Evolutionary conservation across 2,329 filamentous ascomycete genomes (phyloP).

Genomic region (Alternaria atra): DNA sequence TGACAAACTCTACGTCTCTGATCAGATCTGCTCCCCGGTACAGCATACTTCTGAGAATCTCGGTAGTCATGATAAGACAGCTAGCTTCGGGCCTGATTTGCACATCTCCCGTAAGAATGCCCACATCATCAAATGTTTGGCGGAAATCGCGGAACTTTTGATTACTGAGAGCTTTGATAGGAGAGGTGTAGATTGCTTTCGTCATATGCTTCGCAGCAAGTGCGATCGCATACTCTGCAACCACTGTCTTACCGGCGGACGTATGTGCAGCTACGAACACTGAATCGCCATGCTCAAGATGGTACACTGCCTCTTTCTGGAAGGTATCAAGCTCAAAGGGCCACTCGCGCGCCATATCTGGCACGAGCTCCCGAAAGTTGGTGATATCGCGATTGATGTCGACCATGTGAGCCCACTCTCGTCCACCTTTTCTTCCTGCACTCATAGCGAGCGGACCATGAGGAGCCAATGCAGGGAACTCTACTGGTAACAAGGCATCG

Average conservation of each 20-base stretch:
- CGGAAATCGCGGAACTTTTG: constrained; percentile 98
- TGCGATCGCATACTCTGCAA: constrained; percentile 97
- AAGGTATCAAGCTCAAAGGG: constrained; percentile 98
- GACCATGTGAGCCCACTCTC: constrained; percentile 98
- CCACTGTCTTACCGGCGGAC: constrained; percentile 96
- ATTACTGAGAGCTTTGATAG: constrained; percentile 97
- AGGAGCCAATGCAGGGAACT: constrained; percentile 91
- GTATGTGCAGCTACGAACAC: constrained; percentile 98
- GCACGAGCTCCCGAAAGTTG: constrained; percentile 94
- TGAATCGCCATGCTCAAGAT: constrained; percentile 94
- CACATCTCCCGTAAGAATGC: constrained; percentile 95
- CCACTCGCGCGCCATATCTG: constrained; percentile 95
- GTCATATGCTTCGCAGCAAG: constrained; percentile 99
- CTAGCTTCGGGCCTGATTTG: constrained; percentile 98
- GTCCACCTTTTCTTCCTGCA: constrained; percentile 75
- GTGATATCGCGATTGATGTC: constrained; percentile 91
- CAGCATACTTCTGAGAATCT: constrained; percentile 97
- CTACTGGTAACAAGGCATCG: constrained; percentile 86
- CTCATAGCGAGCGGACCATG: constrained; percentile 78
- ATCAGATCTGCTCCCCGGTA: constrained; percentile 96
- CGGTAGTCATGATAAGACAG: constrained; percentile 98
- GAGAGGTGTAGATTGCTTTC: constrained; percentile 98
- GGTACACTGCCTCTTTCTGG: constrained; percentile 98
- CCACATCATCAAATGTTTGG: constrained; percentile 90
- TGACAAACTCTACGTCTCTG: constrained; percentile 96